A percentile compares a stretch with the other conserved stretches of the same genome.
These are phyloP conservation scores for Orbilia javanica DNA, from an alignment of 2,329 filamentous ascomycete genomes.

Conservation along the genomic window DNA sequence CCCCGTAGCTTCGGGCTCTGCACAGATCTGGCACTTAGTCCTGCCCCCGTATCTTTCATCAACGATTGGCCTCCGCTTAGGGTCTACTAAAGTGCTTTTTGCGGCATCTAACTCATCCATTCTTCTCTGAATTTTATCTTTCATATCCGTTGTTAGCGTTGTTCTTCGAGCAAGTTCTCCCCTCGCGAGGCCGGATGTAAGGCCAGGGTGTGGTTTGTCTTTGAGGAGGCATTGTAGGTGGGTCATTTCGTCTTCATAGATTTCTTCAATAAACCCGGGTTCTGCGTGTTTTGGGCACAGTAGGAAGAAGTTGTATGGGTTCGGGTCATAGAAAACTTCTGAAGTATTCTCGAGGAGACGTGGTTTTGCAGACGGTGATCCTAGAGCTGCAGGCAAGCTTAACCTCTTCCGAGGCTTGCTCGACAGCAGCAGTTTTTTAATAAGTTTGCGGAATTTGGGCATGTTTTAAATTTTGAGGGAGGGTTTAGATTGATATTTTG, in stretches of 20 bases:
- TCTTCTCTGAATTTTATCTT: neutral
- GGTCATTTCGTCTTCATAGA: neutral
- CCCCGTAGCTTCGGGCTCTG: neutral
- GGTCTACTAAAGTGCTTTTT: neutral
- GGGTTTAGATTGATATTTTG: neutral
- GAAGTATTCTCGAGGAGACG: neutral
- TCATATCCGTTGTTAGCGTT: neutral
- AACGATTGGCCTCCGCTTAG: neutral
- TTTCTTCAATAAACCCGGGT: neutral
- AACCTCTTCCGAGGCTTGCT: neutral
- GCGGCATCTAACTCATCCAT: neutral
- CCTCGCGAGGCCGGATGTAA: neutral
- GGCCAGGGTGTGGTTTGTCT: neutral
- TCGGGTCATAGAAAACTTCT: neutral
- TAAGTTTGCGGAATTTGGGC: neutral
- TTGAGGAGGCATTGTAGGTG: neutral
- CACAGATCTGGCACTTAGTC: neutral
- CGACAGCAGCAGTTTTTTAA: neutral
- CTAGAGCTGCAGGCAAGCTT: neutral
- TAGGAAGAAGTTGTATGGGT: constrained; percentile 16
- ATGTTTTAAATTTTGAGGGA: neutral
- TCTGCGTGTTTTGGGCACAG: constrained; percentile 20
- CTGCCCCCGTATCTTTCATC: neutral
- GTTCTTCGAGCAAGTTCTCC: neutral
- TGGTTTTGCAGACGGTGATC: neutral